Evolutionary conservation across 2,329 filamentous ascomycete species (phyloP), one percentile per base, ranked within the genome.

Genomic region (Trichoderma sp.): DNA sequence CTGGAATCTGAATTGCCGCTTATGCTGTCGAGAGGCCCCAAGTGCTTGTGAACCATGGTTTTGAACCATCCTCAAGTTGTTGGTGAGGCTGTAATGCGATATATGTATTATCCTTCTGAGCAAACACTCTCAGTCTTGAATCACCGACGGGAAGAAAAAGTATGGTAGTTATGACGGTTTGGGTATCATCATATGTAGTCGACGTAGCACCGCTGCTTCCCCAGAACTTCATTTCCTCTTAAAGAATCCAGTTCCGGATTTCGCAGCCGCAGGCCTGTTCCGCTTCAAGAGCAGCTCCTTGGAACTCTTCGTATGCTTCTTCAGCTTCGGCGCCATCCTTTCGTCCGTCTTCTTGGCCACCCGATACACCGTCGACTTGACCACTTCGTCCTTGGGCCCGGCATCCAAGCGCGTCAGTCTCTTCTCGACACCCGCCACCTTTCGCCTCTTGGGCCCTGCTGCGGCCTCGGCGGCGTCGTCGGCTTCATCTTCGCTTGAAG

Each of bases 331-430:
- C 67, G 86, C 84, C 74, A 89, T 79, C 70, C 82, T 81, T 74
- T 78, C 75, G 70, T 88, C 85, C n/a, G 77, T 79, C 75, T 82
- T 81, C 69, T 81, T 81, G 6, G 80, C 79, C 73, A 88, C 84
- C 24, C 88, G 81, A 76, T 87, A 90, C 66, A 87, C 83, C 3
- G 88, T 89, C 14, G 83, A 81, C 2, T 87, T 87, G n/a, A 88
- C 79, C 64, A 81, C 79, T 76, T 84, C 80, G 75, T 90, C 88
- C 58, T 79, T 80, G 9, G 84, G 83, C 15, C 79, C 80, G 71
- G 79, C 82, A 61, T 80, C 79, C 69, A 82, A 80, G 57, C 79
- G 79, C 12, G 81, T 77, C 34, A 86, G 73, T 32, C 75, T 77
- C 71, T 78, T 79, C 76, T 85, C 82, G 3, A 83, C 79, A 7